Evolutionary conservation across 345 rosid species (phyloP).

Genomic region (Lepidium africanum): DNA sequence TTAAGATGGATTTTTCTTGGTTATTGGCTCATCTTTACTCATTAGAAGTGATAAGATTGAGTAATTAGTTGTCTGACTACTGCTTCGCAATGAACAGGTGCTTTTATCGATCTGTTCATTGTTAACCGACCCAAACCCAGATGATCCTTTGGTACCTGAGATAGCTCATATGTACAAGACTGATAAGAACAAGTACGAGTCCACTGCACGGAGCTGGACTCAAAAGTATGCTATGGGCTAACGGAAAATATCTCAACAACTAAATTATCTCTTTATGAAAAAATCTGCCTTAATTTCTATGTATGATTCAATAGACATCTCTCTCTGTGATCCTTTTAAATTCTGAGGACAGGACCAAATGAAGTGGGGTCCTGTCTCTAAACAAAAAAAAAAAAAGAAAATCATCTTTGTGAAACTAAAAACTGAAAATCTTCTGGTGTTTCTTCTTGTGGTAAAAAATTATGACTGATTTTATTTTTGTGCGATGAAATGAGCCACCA

Average conservation of each 20-base stretch:
- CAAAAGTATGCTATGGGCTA: constrained; percentile 99
- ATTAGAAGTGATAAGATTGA: neutral
- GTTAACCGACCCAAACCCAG: constrained; percentile 94
- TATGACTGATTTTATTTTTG: constrained; percentile 5
- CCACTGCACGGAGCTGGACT: constrained; percentile 98
- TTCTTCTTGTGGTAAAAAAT: constrained; percentile 10
- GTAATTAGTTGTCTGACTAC: neutral
- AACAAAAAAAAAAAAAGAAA: neutral
- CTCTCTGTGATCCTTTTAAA: neutral
- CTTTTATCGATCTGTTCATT: constrained; percentile 89
- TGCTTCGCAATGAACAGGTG: constrained; percentile 37
- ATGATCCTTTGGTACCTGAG: constrained; percentile 95
- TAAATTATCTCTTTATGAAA: constrained; percentile 22
- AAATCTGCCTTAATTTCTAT: constrained; percentile 16
- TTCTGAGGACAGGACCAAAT: constrained; percentile 17
- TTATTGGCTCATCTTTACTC: neutral
- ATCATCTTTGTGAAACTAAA: constrained; percentile 26
- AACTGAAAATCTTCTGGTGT: constrained; percentile 13
- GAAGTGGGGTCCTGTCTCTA: constrained; percentile 20
- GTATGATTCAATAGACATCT: constrained; percentile 31
- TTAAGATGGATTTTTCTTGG: neutral
- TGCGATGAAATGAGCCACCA: neutral
- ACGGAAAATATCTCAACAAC: constrained; percentile 3
- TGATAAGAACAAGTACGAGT: constrained; percentile 86
- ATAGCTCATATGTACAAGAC: constrained; percentile 98